Conservation (phyloP, 768 basidiomycete genomes). For the Lactarius sanguifluus region DNA sequence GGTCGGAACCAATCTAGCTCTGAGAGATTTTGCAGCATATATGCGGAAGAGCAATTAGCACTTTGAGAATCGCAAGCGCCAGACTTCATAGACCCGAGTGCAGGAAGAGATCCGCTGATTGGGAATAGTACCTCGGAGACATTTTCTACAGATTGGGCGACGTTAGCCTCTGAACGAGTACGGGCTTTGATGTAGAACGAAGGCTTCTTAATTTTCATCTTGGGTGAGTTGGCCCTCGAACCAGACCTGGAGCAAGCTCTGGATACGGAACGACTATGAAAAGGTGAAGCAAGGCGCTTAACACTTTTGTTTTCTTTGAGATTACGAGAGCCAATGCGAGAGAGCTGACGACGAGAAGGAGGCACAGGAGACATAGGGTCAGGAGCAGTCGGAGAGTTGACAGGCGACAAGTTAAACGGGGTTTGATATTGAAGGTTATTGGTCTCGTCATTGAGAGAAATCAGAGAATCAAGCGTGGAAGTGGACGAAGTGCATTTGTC, state of each 20-base stretch:
- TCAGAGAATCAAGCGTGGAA: slow-evolving; percentile 16
- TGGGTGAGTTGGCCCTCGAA: slow-evolving; percentile 27
- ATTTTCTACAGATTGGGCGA: slow-evolving; percentile 5
- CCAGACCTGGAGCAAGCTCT: slow-evolving; percentile 39
- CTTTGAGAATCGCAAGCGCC: neutral
- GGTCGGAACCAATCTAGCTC: slow-evolving; percentile 35
- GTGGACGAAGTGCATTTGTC: neutral
- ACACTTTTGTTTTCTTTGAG: slow-evolving; percentile 41
- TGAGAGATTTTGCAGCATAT: slow-evolving; percentile 27
- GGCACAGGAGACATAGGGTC: slow-evolving; percentile 49
- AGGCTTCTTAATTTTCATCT: slow-evolving; percentile 28
- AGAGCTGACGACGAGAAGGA: slow-evolving; percentile 35
- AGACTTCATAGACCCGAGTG: slow-evolving; percentile 19
- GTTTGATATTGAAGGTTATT: slow-evolving; percentile 31
- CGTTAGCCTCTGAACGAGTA: slow-evolving; percentile 39
- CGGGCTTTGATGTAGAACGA: slow-evolving; percentile 40
- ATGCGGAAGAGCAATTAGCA: slow-evolving; percentile 9
- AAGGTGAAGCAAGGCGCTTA: slow-evolving; percentile 44
- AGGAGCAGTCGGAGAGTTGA: slow-evolving; percentile 31
- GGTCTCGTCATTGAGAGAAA: slow-evolving; percentile 27
- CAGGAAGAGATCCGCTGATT: slow-evolving; percentile 20
- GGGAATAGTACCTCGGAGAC: slow-evolving; percentile 9
- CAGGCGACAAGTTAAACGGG: slow-evolving; percentile 28
- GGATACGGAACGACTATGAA: slow-evolving; percentile 47
- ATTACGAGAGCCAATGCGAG: slow-evolving; percentile 43